phyloP scores from a whole-genome alignment of 805 yeast genomes.

The Pichia gijzeniarum region DNA sequence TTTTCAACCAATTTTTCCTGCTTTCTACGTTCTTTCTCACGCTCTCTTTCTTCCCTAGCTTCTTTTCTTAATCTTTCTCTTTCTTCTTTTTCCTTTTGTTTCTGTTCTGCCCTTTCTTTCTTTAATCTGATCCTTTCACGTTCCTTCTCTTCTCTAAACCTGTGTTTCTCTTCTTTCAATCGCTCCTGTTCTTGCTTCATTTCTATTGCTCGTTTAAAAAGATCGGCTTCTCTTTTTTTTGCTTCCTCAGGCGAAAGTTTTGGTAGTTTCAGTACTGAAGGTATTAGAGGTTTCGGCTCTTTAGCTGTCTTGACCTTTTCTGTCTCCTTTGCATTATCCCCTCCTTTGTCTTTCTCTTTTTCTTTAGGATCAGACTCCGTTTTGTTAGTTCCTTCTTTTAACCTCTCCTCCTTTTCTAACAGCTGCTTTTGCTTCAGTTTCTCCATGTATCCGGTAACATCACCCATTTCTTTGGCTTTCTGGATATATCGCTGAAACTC shows the following conservation, averaged over 20 bases:
- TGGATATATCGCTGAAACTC: slow-evolving; percentile 78
- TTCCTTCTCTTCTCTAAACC: slow-evolving; percentile 20
- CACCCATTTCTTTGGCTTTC: slow-evolving; percentile 71
- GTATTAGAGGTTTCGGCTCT: background rate
- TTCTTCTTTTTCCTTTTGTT: slow-evolving; percentile 18
- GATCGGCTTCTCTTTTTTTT: slow-evolving; percentile 12
- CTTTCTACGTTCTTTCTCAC: slow-evolving; percentile 21
- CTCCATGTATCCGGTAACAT: slow-evolving; percentile 24
- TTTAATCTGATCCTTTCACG: slow-evolving; percentile 15
- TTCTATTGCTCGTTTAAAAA: slow-evolving; percentile 12
- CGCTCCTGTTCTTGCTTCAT: slow-evolving; percentile 16
- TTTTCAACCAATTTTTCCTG: slow-evolving; percentile 20
- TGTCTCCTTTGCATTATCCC: background rate
- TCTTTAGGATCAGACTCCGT: slow-evolving; percentile 1
- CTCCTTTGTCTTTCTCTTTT: background rate
- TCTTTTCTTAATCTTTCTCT: slow-evolving; percentile 17
- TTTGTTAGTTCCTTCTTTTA: background rate
- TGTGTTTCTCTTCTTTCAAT: slow-evolving; percentile 15
- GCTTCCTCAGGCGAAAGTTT: slow-evolving; percentile 10
- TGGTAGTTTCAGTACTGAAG: background rate
- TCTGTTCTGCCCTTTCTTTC: slow-evolving; percentile 19
- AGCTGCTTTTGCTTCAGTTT: slow-evolving; percentile 17
- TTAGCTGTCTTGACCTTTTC: background rate
- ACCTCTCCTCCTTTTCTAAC: background rate
- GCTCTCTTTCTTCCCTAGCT: slow-evolving; percentile 21